Base-by-base conservation (phyloP, 2,329 filamentous ascomycete genomes). In the Botrytis galanthina region DNA sequence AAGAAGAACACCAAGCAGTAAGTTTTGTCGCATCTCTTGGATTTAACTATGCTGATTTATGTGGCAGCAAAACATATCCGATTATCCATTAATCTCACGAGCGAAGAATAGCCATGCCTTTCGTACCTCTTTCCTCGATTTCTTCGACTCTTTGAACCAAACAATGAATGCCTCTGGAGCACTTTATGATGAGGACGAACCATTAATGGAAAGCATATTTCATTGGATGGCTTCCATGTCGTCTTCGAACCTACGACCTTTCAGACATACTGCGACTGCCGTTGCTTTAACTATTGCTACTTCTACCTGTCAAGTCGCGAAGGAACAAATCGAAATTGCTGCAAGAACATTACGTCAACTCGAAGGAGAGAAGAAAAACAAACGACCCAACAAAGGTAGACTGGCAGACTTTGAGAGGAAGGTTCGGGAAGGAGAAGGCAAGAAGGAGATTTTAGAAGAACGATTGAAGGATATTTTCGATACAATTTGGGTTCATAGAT, bases 201-300 rank as follows among this genome's bases (percentile, higher is more conserved):
- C 91, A 44, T 85, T 99, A 69, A 90, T 97, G 79, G 94, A 98
- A 81, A 97, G 97, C 80, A 88, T 98, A 66, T 90, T 94, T 78
- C 87, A 93, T 73, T 99, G 96, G 96, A 87, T 98, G 74, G 91
- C 91, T 57, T 92, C 93, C 74, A 93, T 99, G 92, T 96, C 95
- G 4, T 96, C 94, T 6, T 95, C 94, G 0, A 88, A 90, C 6
- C 91, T 95, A 75, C 90, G 96, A 72, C 94, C 96, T 2, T 98
- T 99, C 83, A 89, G 96, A 76, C 96, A 99, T 82, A 99, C 96
- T 0, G 93, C 95, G 0, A 97, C 95, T 2, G 91, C 96, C 0
- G 91, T 95, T 37, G 91, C 93, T 1, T 85, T 98, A 48, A 88
- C 93, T 26, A 91, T 97, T 76, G 91, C 93, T 73, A 93, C 90